Percentiles rank a stretch among this genome's conserved stretches.
Conservation (phyloP, 768 basidiomycete genomes). For the Saitozyma sp. region DNA sequence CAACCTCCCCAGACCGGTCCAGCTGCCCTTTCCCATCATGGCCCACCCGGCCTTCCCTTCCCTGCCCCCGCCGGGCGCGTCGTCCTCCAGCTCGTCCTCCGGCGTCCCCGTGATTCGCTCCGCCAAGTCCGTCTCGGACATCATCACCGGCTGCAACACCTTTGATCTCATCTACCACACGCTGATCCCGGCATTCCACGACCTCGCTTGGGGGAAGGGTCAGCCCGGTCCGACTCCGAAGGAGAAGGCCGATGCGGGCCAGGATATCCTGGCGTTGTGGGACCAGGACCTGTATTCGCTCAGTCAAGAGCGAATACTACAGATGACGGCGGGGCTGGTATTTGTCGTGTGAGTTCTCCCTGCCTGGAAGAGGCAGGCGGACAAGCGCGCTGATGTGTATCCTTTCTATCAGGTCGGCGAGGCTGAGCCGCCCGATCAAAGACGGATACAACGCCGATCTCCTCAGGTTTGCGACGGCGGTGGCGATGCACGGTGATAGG, state of each 20-base stretch:
- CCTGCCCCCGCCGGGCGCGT: conserved; percentile 1
- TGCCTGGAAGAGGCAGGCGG: not conserved
- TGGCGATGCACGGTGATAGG: conserved; percentile 21
- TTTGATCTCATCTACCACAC: not conserved
- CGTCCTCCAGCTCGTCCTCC: not conserved
- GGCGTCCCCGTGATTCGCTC: not conserved
- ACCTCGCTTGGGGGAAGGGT: not conserved
- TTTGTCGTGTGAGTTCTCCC: conserved; percentile 32
- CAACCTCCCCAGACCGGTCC: not conserved
- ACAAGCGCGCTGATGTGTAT: conserved; percentile 1
- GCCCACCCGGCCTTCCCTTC: conserved; percentile 11
- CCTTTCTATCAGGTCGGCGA: conserved; percentile 17
- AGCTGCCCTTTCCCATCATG: not conserved
- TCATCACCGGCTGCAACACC: not conserved
- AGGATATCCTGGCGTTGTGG: conserved; percentile 17
- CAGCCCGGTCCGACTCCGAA: conserved; percentile 5
- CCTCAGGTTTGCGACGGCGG: conserved; percentile 13
- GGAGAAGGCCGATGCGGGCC: conserved; percentile 22
- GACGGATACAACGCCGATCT: conserved; percentile 11
- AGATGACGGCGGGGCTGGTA: conserved; percentile 28
- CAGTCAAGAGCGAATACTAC: conserved; percentile 11
- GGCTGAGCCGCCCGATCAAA: conserved; percentile 3
- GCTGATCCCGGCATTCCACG: conserved; percentile 7
- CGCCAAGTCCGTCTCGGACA: not conserved
- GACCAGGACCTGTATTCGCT: conserved; percentile 12